A percentile compares a stretch with the other conserved stretches of the same genome.
Conservation (phyloP, 768 basidiomycete genomes). For the Dictyophora rubrovolvata region DNA sequence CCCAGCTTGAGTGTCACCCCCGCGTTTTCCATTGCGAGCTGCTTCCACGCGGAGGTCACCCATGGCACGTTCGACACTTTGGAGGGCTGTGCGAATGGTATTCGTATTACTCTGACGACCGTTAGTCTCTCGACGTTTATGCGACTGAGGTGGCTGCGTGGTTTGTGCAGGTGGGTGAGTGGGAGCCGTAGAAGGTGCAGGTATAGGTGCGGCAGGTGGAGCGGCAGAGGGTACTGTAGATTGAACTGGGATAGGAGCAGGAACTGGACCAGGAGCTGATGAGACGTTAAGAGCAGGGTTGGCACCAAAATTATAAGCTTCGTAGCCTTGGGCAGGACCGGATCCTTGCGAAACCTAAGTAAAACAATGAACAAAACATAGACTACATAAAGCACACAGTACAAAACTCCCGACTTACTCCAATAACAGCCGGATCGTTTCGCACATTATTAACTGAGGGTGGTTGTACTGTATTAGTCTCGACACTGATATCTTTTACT, state of each 20-base stretch:
- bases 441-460: slow-evolving; percentile 48
- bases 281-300: slow-evolving; percentile 14
- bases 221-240: background rate
- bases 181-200: slow-evolving; percentile 15
- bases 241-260: slow-evolving; percentile 16
- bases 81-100: slow-evolving; percentile 14
- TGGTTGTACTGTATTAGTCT: slow-evolving; percentile 42
- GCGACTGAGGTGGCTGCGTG: slow-evolving; percentile 17
- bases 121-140: slow-evolving; percentile 24
- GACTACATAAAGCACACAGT: slow-evolving; percentile 12
- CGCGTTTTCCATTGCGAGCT: slow-evolving; percentile 28
- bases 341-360: slow-evolving; percentile 36
- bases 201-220: slow-evolving; percentile 10
- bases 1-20: slow-evolving; percentile 21
- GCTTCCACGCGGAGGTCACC: slow-evolving; percentile 37
- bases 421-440: slow-evolving; percentile 78
- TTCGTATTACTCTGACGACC: slow-evolving; percentile 40
- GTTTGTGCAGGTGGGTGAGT: slow-evolving; percentile 13
- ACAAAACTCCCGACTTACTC: slow-evolving; percentile 46
- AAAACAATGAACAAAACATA: slow-evolving; percentile 6
- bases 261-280: slow-evolving; percentile 10
- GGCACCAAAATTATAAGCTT: slow-evolving; percentile 16
- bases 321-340: slow-evolving; percentile 24
- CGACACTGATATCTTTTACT: slow-evolving; percentile 82
- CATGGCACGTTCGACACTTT: slow-evolving; percentile 45